Conservation (phyloP, 1,284 basidiomycete genomes). For the Heterobasidion parviporum region DNA sequence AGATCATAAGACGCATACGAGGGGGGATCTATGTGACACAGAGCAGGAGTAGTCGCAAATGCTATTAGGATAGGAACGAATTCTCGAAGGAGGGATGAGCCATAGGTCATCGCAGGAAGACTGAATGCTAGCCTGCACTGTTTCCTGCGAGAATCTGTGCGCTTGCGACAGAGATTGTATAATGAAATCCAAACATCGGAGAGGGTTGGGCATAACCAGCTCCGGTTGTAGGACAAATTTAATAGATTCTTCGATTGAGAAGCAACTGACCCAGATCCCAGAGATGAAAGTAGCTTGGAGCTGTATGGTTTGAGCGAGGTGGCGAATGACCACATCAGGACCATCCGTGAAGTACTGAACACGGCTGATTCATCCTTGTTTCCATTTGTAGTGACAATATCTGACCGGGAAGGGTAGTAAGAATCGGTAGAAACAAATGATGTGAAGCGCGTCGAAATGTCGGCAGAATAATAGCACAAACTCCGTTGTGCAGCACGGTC, state of each 20-base stretch:
- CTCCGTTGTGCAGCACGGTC: neutral
- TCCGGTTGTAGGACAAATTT: neutral
- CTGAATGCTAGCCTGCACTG: neutral
- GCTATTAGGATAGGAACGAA: neutral
- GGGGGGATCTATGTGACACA: neutral
- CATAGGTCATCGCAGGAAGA: conserved; percentile 3
- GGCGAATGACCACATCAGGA: neutral
- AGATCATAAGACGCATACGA: neutral
- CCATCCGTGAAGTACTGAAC: neutral
- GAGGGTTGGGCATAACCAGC: neutral
- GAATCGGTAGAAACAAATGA: neutral
- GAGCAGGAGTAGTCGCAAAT: conserved; percentile 1
- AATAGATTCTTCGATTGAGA: neutral
- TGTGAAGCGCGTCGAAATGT: neutral
- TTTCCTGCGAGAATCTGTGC: neutral
- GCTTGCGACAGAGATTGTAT: conserved; percentile 4
- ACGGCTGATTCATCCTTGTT: neutral
- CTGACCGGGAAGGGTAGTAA: neutral
- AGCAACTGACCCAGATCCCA: neutral
- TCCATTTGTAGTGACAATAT: neutral
- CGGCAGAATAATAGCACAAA: neutral
- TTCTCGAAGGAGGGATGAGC: neutral
- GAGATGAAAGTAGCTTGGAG: neutral
- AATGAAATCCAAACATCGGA: conserved; percentile 1
- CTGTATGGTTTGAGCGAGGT: neutral